phyloP scores from a whole-genome alignment of 1,284 basidiomycete species.

The Apiotrichum siamense region DNA sequence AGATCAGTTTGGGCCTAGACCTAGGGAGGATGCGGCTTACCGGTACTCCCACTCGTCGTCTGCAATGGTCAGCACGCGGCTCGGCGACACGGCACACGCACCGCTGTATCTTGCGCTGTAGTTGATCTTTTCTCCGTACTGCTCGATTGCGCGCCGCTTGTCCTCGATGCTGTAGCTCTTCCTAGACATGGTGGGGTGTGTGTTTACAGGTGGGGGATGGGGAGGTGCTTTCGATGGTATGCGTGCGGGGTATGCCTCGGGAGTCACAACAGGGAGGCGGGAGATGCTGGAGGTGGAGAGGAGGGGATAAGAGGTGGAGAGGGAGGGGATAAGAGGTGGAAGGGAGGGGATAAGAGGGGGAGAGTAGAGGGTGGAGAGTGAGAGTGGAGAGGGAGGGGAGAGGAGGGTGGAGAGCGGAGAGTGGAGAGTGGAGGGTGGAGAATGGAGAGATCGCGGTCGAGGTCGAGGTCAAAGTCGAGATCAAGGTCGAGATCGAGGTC shows the following conservation, averaged over 20 bases:
- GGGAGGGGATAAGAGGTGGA: too few relatives aligned
- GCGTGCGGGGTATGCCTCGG: neutral
- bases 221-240: neutral
- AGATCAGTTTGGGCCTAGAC: neutral
- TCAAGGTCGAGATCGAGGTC: too few relatives aligned
- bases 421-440: too few relatives aligned
- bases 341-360: too few relatives aligned
- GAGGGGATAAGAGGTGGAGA: too few relatives aligned
- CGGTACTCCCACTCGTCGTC: conserved; percentile 48
- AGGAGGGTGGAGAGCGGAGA: too few relatives aligned
- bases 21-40: conserved; percentile 19
- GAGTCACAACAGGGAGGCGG: too few relatives aligned
- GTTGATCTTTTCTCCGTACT: conserved; percentile 45
- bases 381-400: too few relatives aligned
- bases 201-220: neutral
- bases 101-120: conserved; percentile 41
- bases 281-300: too few relatives aligned
- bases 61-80: conserved; percentile 6
- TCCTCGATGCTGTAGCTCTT: conserved; percentile 43
- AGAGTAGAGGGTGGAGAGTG: too few relatives aligned
- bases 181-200: conserved; percentile 36
- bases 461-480: too few relatives aligned
- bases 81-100: conserved; percentile 22
- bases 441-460: too few relatives aligned
- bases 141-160: conserved; percentile 45